phyloP scores from a whole-genome alignment of 2,329 filamentous ascomycete genomes.

The Penicillium sp. region DNA sequence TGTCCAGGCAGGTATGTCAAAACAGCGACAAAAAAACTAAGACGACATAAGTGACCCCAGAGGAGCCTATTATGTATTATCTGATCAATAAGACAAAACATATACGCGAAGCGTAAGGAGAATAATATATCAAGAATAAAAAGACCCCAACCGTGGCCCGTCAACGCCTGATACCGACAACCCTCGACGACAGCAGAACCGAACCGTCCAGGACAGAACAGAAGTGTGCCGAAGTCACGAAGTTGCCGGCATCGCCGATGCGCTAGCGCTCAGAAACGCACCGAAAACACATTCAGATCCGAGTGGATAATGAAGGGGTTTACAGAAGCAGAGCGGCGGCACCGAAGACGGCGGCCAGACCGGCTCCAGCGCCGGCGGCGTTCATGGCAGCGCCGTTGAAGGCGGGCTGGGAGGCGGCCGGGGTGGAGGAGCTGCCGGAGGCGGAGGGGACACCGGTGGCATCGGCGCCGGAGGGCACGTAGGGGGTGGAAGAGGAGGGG shows the following conservation, averaged over 20 bases:
- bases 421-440: slow-evolving; percentile 24
- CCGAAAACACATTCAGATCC: slow-evolving; percentile 1
- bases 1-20: slow-evolving; percentile 16
- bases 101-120: slow-evolving; percentile 10
- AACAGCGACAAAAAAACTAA: slow-evolving; percentile 10
- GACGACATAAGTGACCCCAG: slow-evolving; percentile 16
- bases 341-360: slow-evolving; percentile 58
- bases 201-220: no score
- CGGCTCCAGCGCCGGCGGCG: slow-evolving; percentile 53
- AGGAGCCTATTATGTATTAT: slow-evolving; percentile 48
- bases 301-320: slow-evolving; percentile 19
- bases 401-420: slow-evolving; percentile 24
- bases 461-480: slow-evolving; percentile 21
- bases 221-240: no score
- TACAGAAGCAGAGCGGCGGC: slow-evolving; percentile 54
- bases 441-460: slow-evolving; percentile 17
- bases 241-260: not conserved
- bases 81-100: slow-evolving; percentile 21
- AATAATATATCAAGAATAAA: slow-evolving; percentile 10
- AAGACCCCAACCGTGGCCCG: slow-evolving; percentile 3
- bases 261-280: not conserved
- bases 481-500: slow-evolving; percentile 25
- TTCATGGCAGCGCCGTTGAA: slow-evolving; percentile 59
- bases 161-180: slow-evolving; percentile 12
- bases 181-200: not conserved